Base-by-base conservation (phyloP, 805 yeast species). In the Starmerella cellae region DNA sequence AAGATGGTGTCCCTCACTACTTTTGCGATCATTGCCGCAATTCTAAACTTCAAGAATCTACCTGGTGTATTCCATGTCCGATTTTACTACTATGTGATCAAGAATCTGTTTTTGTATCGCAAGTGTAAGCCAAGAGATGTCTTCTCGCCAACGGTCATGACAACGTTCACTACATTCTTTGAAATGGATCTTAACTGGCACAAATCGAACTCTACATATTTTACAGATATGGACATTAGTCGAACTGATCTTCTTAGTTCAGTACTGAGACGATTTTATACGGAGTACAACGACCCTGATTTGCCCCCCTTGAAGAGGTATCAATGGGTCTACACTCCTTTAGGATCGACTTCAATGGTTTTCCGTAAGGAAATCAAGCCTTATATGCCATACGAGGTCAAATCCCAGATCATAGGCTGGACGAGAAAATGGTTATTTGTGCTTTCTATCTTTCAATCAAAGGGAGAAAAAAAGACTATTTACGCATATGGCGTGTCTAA, bases 121-220 rank as follows among this genome's bases (percentile, higher is more conserved):
- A 37, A 50, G 13, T 38, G 37, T 11, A 26, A 37, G 23, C 37
- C 36, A 14, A 23, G 20, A 17, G 38, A 29, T 38, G 22, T 48
- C 11, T 48, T 42, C 35, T 35, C 42, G 42, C 37, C 50, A 3
- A 39, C 45, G n/a, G 13, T 32, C 10, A 38, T 47, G 36, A 36
- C 58, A 19, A 71, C 85, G 0, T 74, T 73, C 46, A 81, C 80
- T 23, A 77, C 88, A 1, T 75, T 81, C 6, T 61, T 81, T 55
- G 96, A 87, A 57, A 76, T 83, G 56, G 96, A 87, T 60, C 72
- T 82, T 65, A 83, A 83, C 56, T 54, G 84, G 37, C 97, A 87
- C 65, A 88, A 87, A 64, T 75, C 80, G 43, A 88, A 88, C 59
- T 76, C 88, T 5, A 80, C 94, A 1, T 88, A 87, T 61, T 79